A percentile compares a stretch with the other conserved stretches of the same genome.
Conservation (phyloP, 495 filamentous ascomycete genomes). For the Penicillium cosmopolitanum region DNA sequence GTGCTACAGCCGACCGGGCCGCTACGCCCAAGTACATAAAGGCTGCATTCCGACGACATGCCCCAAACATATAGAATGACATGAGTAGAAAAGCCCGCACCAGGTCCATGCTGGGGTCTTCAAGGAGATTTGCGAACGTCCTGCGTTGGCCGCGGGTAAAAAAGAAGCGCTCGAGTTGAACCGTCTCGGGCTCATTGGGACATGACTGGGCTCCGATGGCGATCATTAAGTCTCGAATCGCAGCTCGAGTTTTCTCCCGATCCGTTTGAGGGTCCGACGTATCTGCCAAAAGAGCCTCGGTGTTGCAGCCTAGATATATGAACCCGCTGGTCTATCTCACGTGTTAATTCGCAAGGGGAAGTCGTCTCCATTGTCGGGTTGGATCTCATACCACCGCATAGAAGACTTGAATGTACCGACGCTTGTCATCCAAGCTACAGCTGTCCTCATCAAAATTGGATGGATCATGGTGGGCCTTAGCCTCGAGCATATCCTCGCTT, state of each 20-base stretch:
- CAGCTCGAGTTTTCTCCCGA: constrained; percentile 29
- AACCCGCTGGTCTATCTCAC: constrained; percentile 38
- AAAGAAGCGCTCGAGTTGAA: constrained; percentile 36
- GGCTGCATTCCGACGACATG: constrained; percentile 50
- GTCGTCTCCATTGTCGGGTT: constrained; percentile 8
- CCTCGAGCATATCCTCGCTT: constrained; percentile 49
- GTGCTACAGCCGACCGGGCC: constrained; percentile 43
- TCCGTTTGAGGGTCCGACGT: constrained; percentile 19
- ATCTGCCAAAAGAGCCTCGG: constrained; percentile 14
- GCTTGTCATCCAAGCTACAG: constrained; percentile 25
- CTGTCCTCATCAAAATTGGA: constrained; percentile 29
- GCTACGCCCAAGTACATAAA: constrained; percentile 55
- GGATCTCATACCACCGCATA: constrained; percentile 30
- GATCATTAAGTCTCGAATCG: constrained; percentile 42
- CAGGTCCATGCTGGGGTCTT: constrained; percentile 47
- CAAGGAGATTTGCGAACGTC: constrained; percentile 42
- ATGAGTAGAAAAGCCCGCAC: constrained; percentile 46
- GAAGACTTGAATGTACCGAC: constrained; percentile 33
- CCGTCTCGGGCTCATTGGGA: constrained; percentile 23
- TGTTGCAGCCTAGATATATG: constrained; percentile 25
- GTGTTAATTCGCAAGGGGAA: constrained; percentile 2
- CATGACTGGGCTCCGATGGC: constrained; percentile 49
- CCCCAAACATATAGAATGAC: constrained; percentile 53
- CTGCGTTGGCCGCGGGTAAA: constrained; percentile 43
- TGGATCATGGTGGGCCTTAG: constrained; percentile 37